Evolutionary conservation across 2,329 filamentous ascomycete genomes (phyloP), one percentile per base, ranked within the genome.

Genomic region (Rhynchosporium graminicola): DNA sequence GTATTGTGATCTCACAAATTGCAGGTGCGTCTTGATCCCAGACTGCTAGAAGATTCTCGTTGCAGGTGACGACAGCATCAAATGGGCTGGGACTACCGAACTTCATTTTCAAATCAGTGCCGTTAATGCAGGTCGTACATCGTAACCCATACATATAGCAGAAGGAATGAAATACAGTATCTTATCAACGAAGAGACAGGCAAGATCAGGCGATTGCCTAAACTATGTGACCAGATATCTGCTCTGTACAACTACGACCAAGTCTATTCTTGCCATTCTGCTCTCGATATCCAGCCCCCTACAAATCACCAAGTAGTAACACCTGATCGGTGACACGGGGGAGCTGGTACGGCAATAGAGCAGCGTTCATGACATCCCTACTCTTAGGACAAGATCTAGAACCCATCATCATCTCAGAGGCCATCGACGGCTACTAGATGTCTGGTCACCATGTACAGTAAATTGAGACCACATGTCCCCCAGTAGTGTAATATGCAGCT

Each of bases 201-300:
- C 13, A 48, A 29, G 20, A 48, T 51, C 20, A 52, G 47, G 36
- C 47, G 47, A 43, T 45, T 29, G 26, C 15, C 8, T 36, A 29
- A n/a, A 2, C 4, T 26, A 59, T 45, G 38, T 40, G 51, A 12
- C 36, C 47, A 51, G 31, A 20, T 43, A 20, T 59, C 26, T 59
- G 26, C 51, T 50, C 36, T 3, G 57, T 59, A 45, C 36, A 13
- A 59, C 46, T 50, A 12, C 26, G 20, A 20, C 10, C 15, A 20
- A 36, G 57, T 51, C 36, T 59, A 43, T 36, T 45, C 31, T 9
- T 55, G 28, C 59, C 42, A 9, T 20, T 55, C 43, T 15, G 15
- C 56, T 55, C 40, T 20, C 59, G 48, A 60, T 55, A 60, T 60
- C 10, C 12, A 47, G 42, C 51, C 48, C 59, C 59, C 40, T 60